These are phyloP conservation scores for Penicillium paradoxum DNA, from an alignment of 495 filamentous ascomycete genomes.

Conservation along the genomic window DNA sequence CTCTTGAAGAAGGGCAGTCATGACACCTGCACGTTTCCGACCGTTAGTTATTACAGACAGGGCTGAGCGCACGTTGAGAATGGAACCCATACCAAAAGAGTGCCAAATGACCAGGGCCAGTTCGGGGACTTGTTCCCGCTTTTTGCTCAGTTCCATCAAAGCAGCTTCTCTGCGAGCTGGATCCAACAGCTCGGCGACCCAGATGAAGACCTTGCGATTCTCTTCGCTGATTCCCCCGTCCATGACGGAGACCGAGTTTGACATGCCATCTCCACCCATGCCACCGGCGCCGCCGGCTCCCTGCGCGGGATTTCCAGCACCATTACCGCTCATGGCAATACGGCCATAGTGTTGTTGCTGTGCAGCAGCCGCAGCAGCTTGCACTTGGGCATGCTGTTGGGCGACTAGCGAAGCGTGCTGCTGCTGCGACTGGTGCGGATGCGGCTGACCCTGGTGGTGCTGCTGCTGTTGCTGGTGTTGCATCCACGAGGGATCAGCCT, in stretches of 20 bases:
- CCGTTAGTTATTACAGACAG: conserved; percentile 23
- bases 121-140: conserved; percentile 96
- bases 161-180: conserved; percentile 83
- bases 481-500: conserved; percentile 73
- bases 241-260: conserved; percentile 44
- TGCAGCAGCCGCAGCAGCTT: conserved; percentile 58
- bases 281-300: conserved; percentile 36
- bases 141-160: conserved; percentile 95
- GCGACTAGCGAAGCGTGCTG: conserved; percentile 46
- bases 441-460: conserved; percentile 65
- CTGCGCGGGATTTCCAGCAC: conserved; percentile 33
- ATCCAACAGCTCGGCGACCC: conserved; percentile 89
- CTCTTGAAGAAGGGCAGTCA: conserved; percentile 95
- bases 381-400: conserved; percentile 55
- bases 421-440: conserved; percentile 43
- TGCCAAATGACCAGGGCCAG: conserved; percentile 97
- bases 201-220: conserved; percentile 83
- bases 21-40: conserved; percentile 65
- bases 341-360: conserved; percentile 80
- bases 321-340: conserved; percentile 59
- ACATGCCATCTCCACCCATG: conserved; percentile 49
- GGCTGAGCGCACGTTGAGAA: conserved; percentile 4
- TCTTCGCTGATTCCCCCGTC: conserved; percentile 74
- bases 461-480: conserved; percentile 59
- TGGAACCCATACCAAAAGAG: conserved; percentile 76